Percentiles rank a stretch among this genome's conserved stretches.
These are phyloP conservation scores for Lachancea fermentati DNA, from an alignment of 805 yeast species.

Conservation along the genomic window DNA sequence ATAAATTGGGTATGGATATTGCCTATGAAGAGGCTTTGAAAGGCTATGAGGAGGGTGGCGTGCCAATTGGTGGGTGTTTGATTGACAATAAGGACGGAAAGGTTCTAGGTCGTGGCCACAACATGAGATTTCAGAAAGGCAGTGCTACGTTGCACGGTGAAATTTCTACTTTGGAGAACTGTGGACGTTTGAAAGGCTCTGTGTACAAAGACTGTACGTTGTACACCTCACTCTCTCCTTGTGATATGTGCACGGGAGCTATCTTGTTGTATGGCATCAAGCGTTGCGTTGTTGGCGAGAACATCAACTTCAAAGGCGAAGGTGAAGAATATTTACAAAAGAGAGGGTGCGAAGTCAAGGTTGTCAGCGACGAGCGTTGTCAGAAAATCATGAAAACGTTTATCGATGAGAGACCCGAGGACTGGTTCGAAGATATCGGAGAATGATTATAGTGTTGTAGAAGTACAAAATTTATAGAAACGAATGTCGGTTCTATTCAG, in stretches of 20 bases:
- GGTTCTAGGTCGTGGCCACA: constrained; percentile 84
- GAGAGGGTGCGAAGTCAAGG: constrained; percentile 69
- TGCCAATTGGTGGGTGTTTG: constrained; percentile 59
- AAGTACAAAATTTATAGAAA: not conserved
- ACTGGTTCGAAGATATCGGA: constrained; percentile 82
- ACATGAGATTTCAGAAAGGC: constrained; percentile 77
- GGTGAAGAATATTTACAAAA: constrained; percentile 68
- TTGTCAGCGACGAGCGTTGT: constrained; percentile 55
- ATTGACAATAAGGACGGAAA: constrained; percentile 57
- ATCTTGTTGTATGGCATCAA: constrained; percentile 82
- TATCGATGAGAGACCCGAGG: constrained; percentile 69
- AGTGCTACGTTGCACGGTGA: constrained; percentile 91
- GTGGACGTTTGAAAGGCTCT: constrained; percentile 80
- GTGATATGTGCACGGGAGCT: constrained; percentile 95
- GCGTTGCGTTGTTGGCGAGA: constrained; percentile 87
- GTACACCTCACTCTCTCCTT: constrained; percentile 90
- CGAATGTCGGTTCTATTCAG: not conserved
- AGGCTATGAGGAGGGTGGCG: constrained; percentile 79
- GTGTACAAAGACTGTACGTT: constrained; percentile 80
- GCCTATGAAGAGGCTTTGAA: constrained; percentile 68
- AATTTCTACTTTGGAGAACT: constrained; percentile 80
- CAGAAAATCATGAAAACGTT: constrained; percentile 70
- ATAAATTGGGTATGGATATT: constrained; percentile 56
- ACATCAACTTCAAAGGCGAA: constrained; percentile 65
- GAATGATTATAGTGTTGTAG: constrained; percentile 14